Evolutionary conservation across 805 yeast species (phyloP).

Genomic region (Teunomyces kruisii): DNA sequence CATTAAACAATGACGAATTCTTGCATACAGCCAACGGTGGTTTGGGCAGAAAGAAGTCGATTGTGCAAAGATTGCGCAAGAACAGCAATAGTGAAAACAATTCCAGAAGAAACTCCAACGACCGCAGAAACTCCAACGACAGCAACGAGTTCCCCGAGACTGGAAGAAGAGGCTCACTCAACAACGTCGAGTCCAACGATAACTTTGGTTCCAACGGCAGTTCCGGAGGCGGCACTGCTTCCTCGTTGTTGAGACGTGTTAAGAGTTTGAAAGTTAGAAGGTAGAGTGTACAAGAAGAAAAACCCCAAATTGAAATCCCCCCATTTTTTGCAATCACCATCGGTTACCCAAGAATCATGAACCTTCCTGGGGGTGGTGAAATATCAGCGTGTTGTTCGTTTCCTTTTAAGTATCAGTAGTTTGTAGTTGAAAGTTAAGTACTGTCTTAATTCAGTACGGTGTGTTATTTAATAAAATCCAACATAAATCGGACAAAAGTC

Average conservation of each 20-base stretch:
- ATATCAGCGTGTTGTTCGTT: not conserved
- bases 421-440: not conserved
- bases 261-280: conserved; percentile 80
- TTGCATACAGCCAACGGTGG: conserved; percentile 36
- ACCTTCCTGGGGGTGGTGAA: not conserved
- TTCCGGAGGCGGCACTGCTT: conserved; percentile 10
- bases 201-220: conserved; percentile 10
- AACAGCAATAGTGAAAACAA: conserved; percentile 31
- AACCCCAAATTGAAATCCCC: not conserved
- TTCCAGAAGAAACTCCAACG: conserved; percentile 34
- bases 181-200: conserved; percentile 8
- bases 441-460: not conserved
- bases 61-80: conserved; percentile 63
- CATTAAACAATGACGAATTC: conserved; percentile 25
- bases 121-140: conserved; percentile 31
- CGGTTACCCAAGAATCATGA: not conserved
- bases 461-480: not conserved
- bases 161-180: conserved; percentile 15
- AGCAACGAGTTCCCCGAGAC: conserved; percentile 7
- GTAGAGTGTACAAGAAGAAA: conserved; percentile 12
- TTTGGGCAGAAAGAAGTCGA: conserved; percentile 79
- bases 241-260: conserved; percentile 75
- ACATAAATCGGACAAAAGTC: not conserved
- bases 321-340: not conserved
- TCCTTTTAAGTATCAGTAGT: not conserved